A percentile compares a stretch with the other conserved stretches of the same genome.
Conservation (phyloP, 345 rosid genomes). For the Garcia nutans region DNA sequence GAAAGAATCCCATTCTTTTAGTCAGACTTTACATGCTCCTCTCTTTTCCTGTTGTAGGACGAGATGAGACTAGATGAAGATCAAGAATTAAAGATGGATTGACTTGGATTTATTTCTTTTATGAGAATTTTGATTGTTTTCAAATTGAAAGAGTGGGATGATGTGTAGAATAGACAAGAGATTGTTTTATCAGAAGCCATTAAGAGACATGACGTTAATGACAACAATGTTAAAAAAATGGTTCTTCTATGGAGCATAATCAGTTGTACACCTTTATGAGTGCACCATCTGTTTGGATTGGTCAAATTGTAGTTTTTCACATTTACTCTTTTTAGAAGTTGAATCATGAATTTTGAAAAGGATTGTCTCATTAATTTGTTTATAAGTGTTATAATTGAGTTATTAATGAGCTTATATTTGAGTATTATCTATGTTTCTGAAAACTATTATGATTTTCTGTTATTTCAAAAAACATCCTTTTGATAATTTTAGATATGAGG, state of each 20-base stretch:
- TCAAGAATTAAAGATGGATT: conserved; percentile 50
- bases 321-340: not conserved
- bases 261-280: not conserved
- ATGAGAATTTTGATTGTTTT: conserved; percentile 24
- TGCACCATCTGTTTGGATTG: not conserved
- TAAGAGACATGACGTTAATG: conserved; percentile 5
- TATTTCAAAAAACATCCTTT: not conserved
- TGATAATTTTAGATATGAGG: conserved; percentile 8
- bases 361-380: not conserved
- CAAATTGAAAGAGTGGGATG: conserved; percentile 17
- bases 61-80: conserved; percentile 59
- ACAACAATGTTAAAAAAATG: not conserved
- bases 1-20: conserved; percentile 20
- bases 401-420: not conserved
- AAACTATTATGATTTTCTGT: not conserved
- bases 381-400: not conserved
- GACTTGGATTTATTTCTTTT: conserved; percentile 33
- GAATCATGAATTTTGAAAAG: not conserved
- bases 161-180: conserved; percentile 19
- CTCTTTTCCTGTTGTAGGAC: conserved; percentile 67
- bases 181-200: conserved; percentile 5
- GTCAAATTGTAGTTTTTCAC: not conserved
- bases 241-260: not conserved
- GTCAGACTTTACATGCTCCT: conserved; percentile 28
- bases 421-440: not conserved